Evolutionary conservation across 1,284 basidiomycete genomes (phyloP).

Genomic region (Apiotrichum laibachii): DNA sequence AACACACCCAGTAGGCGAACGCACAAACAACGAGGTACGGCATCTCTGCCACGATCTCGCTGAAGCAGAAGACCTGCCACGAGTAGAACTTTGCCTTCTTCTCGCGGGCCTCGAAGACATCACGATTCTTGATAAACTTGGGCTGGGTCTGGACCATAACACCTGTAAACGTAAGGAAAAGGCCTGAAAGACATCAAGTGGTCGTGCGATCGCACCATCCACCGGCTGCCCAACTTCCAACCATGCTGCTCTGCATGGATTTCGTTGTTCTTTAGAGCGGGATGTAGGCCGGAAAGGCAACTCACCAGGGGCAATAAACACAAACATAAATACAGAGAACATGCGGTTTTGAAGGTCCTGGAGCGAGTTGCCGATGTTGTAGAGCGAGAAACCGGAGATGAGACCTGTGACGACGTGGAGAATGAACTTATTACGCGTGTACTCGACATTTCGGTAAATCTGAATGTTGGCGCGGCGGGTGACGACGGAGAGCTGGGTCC

Average conservation of each 20-base stretch:
- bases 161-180: background rate
- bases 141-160: constrained; percentile 38
- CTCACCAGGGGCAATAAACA: constrained; percentile 46
- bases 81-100: constrained; percentile 48
- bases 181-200: too few species aligned
- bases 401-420: constrained; percentile 40
- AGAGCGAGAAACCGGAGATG: constrained; percentile 47
- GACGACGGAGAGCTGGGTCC: constrained; percentile 37
- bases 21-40: constrained; percentile 44
- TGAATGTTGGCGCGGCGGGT: constrained; percentile 39
- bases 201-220: too few species aligned
- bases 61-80: constrained; percentile 37
- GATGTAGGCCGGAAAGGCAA: too few species aligned
- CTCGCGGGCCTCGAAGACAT: constrained; percentile 50
- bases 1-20: constrained; percentile 7
- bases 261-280: too few species aligned
- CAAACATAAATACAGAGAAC: constrained; percentile 42
- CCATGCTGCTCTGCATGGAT: too few species aligned
- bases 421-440: constrained; percentile 46
- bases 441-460: constrained; percentile 46
- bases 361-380: constrained; percentile 36
- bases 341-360: constrained; percentile 23
- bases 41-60: constrained; percentile 44
- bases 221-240: too few species aligned
- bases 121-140: constrained; percentile 48